Conservation (phyloP, 129 eudicot genomes). For the Heracleum sosnowskyi region DNA sequence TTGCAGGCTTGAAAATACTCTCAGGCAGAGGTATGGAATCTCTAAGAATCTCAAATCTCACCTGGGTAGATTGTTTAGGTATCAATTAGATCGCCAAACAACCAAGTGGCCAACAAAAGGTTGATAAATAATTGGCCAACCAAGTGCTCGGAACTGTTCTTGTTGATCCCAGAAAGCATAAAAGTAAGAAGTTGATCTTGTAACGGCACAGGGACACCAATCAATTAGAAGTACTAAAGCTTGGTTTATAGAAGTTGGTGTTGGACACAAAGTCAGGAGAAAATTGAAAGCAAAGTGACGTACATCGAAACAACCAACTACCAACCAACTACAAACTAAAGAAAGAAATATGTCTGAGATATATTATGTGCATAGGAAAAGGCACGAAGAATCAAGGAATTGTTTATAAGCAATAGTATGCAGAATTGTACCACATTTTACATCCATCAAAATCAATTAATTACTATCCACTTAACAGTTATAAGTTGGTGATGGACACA, state of each 20-base stretch:
- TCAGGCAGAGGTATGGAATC: conserved; percentile 30
- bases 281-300: neutral
- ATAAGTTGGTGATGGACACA: too few relatives aligned
- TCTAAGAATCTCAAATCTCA: conserved; percentile 20
- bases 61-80: conserved; percentile 1
- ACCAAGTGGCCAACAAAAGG: neutral
- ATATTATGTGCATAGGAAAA: neutral
- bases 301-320: neutral
- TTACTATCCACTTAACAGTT: neutral
- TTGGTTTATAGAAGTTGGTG: neutral
- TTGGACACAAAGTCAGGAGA: neutral
- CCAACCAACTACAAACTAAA: too few relatives aligned
- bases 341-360: neutral
- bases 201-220: neutral
- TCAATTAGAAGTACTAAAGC: neutral
- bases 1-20: conserved; percentile 17
- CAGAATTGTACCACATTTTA: neutral
- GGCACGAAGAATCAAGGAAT: neutral
- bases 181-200: neutral
- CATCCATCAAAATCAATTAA: neutral
- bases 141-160: neutral
- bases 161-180: neutral
- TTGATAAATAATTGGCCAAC: too few relatives aligned
- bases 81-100: neutral
- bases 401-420: neutral